Evolutionary conservation across 2,329 filamentous ascomycete genomes (phyloP).

Genomic region (Apiospora kogelbergensis): DNA sequence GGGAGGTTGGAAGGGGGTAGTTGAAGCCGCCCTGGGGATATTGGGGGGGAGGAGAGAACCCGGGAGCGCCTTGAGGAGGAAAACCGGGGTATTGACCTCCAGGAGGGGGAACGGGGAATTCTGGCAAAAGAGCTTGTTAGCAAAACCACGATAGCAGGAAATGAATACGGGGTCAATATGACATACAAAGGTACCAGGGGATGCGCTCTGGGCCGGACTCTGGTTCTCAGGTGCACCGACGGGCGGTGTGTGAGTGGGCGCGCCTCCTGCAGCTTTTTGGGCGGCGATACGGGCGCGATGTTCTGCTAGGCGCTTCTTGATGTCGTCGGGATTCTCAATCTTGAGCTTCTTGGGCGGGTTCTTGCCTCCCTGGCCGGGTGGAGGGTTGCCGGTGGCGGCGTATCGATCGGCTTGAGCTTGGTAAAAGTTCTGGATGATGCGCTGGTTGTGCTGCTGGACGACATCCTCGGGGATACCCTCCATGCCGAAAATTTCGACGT

Average conservation of each 20-base stretch:
- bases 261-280: conserved; percentile 56
- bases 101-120: conserved; percentile 45
- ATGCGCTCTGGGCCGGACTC: conserved; percentile 52
- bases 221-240: conserved; percentile 41
- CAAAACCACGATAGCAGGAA: background rate
- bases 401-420: conserved; percentile 81
- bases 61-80: conserved; percentile 36
- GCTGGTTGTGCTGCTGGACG: conserved; percentile 78
- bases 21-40: conserved; percentile 31
- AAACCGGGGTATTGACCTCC: conserved; percentile 38
- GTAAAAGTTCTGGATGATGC: conserved; percentile 83
- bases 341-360: conserved; percentile 70
- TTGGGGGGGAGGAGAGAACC: conserved; percentile 35
- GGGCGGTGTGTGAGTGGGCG: conserved; percentile 47
- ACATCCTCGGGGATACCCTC: conserved; percentile 91
- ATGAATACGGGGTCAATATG: background rate
- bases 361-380: conserved; percentile 64
- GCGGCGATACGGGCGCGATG: conserved; percentile 70
- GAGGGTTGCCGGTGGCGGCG: conserved; percentile 79
- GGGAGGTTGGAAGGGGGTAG: conserved; percentile 46
- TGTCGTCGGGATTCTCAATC: conserved; percentile 72
- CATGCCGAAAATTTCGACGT: conserved; percentile 98
- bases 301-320: conserved; percentile 78
- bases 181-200: conserved; percentile 60
- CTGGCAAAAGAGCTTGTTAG: conserved; percentile 22